Evolutionary conservation across 352 stramenopile genomes (phyloP).

Genomic region (Lagenidium sp.): DNA sequence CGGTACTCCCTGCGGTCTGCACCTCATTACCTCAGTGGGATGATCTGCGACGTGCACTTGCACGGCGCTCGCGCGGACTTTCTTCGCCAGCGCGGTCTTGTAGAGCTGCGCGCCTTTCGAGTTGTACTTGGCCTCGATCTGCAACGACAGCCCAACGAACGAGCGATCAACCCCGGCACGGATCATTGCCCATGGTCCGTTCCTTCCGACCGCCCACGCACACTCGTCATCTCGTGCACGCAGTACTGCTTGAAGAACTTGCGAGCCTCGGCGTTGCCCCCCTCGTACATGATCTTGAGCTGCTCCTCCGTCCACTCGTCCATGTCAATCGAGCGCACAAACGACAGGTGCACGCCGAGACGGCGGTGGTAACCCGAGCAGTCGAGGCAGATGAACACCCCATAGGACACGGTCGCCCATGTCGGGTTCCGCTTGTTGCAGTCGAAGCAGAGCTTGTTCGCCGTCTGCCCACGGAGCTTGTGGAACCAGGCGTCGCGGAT

Average conservation of each 20-base stretch:
- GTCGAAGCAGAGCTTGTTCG: slow-evolving; percentile 94
- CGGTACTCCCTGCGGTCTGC: no score
- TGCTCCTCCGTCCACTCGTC: slow-evolving; percentile 95
- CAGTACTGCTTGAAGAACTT: slow-evolving; percentile 94
- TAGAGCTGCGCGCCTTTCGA: slow-evolving; percentile 86
- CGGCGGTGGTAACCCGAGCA: slow-evolving; percentile 92
- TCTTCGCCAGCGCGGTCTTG: slow-evolving; percentile 79
- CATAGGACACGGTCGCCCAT: slow-evolving; percentile 94
- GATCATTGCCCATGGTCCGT: no score
- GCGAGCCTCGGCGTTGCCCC: slow-evolving; percentile 89
- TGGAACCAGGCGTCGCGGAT: slow-evolving; percentile 84
- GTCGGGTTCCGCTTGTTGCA: slow-evolving; percentile 93
- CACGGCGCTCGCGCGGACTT: slow-evolving; percentile 61
- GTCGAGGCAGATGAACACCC: slow-evolving; percentile 95
- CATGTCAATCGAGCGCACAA: slow-evolving; percentile 94
- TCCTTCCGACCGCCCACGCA: no score
- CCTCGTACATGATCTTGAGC: slow-evolving; percentile 88
- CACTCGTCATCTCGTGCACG: slow-evolving; percentile 79
- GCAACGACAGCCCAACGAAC: slow-evolving; percentile 1
- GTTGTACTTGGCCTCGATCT: slow-evolving; percentile 91
- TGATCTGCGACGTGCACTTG: slow-evolving; percentile 34
- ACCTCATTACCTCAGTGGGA: slow-evolving; percentile 24
- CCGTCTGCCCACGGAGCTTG: slow-evolving; percentile 57
- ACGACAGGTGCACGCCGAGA: slow-evolving; percentile 91
- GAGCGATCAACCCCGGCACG: no score